Evolutionary conservation across 2,329 filamentous ascomycete genomes (phyloP).

Genomic region (Ophiostoma tasmaniense): DNA sequence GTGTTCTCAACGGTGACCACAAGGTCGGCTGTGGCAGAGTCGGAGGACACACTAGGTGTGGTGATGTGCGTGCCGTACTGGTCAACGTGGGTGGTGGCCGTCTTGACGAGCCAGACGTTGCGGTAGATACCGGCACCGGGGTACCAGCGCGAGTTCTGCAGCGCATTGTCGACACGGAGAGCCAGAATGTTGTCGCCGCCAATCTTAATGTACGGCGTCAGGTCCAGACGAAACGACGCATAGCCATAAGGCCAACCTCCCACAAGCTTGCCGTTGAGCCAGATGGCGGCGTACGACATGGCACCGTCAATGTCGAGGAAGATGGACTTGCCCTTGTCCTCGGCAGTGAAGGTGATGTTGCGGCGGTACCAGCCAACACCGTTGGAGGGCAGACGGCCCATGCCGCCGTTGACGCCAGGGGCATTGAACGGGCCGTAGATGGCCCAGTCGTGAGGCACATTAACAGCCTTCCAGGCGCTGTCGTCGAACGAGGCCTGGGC

Average conservation of each 20-base stretch:
- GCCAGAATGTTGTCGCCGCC: conserved; percentile 36
- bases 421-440: conserved; percentile 37
- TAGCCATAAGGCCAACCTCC: conserved; percentile 45
- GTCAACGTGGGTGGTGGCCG: conserved; percentile 37
- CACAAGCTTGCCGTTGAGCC: conserved; percentile 41
- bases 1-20: conserved; percentile 40
- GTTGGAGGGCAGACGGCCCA: conserved; percentile 38
- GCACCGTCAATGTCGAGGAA: conserved; percentile 44
- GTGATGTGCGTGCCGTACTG: conserved; percentile 44
- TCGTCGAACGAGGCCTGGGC: conserved; percentile 28
- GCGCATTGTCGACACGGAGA: conserved; percentile 41
- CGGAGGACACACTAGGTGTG: conserved; percentile 35
- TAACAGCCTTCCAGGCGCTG: conserved; percentile 33
- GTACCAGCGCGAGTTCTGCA: conserved; percentile 44
- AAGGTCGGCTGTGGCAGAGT: conserved; percentile 38
- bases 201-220: conserved; percentile 34
- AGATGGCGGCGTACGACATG: conserved; percentile 42
- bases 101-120: conserved; percentile 46
- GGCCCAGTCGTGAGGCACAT: conserved; percentile 42
- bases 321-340: conserved; percentile 30
- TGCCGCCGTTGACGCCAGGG: conserved; percentile 30
- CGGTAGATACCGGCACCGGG: conserved; percentile 48
- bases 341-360: conserved; percentile 29
- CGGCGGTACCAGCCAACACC: conserved; percentile 46
- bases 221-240: conserved; percentile 42